Conservation (phyloP, 2,329 filamentous ascomycete genomes). For the Chaetomiaceae sp. region DNA sequence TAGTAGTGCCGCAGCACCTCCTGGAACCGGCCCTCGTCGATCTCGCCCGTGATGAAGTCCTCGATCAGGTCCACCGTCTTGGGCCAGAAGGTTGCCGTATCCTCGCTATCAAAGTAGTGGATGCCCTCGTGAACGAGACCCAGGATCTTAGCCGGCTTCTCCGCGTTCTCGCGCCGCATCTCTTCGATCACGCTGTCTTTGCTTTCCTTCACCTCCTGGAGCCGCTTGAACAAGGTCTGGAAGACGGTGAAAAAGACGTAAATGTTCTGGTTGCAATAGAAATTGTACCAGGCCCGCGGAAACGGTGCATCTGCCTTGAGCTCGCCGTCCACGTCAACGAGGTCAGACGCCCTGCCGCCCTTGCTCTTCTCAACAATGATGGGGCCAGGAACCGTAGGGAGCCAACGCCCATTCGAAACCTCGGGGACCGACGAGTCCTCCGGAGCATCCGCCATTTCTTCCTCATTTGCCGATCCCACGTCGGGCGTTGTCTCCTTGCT, state of each 20-base stretch:
- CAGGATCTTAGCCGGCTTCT: constrained; percentile 78
- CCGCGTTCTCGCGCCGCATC: constrained; percentile 66
- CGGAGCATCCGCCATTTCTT: constrained; percentile 62
- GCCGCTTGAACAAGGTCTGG: constrained; percentile 79
- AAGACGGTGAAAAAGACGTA: constrained; percentile 95
- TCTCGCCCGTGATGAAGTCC: constrained; percentile 75
- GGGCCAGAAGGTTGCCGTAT: constrained; percentile 70
- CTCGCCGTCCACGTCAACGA: constrained; percentile 56
- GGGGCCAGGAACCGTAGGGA: constrained; percentile 57
- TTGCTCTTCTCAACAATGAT: constrained; percentile 41
- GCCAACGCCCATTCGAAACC: constrained; percentile 59
- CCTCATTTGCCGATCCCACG: constrained; percentile 69
- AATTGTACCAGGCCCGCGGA: constrained; percentile 73
- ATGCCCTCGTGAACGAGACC: constrained; percentile 75
- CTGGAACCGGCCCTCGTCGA: constrained; percentile 80
- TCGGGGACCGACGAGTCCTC: constrained; percentile 59
- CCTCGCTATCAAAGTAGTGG: constrained; percentile 69
- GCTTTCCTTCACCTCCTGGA: constrained; percentile 78
- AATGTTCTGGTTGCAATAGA: constrained; percentile 87
- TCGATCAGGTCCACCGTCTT: constrained; percentile 83
- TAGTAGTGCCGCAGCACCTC: constrained; percentile 91
- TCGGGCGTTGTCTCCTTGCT: constrained; percentile 91
- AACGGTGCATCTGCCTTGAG: constrained; percentile 77
- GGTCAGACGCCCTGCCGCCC: constrained; percentile 33
- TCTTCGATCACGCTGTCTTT: constrained; percentile 68